These are phyloP conservation scores for Naganishia onofrii DNA, from an alignment of 768 basidiomycete genomes.

Conservation along the genomic window DNA sequence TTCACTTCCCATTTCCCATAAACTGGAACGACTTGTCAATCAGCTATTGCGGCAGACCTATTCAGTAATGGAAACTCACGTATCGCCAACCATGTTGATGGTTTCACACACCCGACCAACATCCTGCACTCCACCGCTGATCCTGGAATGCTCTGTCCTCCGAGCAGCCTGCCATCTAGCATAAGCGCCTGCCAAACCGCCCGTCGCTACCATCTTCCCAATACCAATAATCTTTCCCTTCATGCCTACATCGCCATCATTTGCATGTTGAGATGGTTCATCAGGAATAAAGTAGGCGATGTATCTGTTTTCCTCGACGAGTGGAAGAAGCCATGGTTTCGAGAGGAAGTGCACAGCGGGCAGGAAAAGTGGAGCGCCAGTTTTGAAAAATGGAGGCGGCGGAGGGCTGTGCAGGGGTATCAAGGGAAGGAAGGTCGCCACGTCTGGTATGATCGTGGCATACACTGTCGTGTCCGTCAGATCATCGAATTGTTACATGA, in stretches of 20 bases:
- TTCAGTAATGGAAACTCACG: slow-evolving; percentile 34
- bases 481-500: not conserved
- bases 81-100: slow-evolving; percentile 46
- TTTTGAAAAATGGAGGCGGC: slow-evolving; percentile 43
- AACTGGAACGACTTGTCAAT: slow-evolving; percentile 29
- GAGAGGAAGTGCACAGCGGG: slow-evolving; percentile 43
- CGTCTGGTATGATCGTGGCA: slow-evolving; percentile 35
- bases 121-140: slow-evolving; percentile 37
- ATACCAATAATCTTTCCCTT: slow-evolving; percentile 43
- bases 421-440: slow-evolving; percentile 36
- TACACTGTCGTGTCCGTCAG: slow-evolving; percentile 2
- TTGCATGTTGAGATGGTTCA: slow-evolving; percentile 23
- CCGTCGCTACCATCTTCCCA: slow-evolving; percentile 40
- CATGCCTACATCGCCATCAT: slow-evolving; percentile 24
- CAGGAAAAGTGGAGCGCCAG: slow-evolving; percentile 49
- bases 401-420: slow-evolving; percentile 46
- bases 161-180: slow-evolving; percentile 35
- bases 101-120: slow-evolving; percentile 48
- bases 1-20: slow-evolving; percentile 47
- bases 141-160: slow-evolving; percentile 28
- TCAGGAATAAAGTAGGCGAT: slow-evolving; percentile 39
- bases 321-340: slow-evolving; percentile 40
- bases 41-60: not conserved
- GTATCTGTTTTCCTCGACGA: slow-evolving; percentile 40
- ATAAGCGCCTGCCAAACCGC: slow-evolving; percentile 44